These are phyloP conservation scores for Erucastrum elatum DNA, from an alignment of 345 rosid species.

Conservation along the genomic window DNA sequence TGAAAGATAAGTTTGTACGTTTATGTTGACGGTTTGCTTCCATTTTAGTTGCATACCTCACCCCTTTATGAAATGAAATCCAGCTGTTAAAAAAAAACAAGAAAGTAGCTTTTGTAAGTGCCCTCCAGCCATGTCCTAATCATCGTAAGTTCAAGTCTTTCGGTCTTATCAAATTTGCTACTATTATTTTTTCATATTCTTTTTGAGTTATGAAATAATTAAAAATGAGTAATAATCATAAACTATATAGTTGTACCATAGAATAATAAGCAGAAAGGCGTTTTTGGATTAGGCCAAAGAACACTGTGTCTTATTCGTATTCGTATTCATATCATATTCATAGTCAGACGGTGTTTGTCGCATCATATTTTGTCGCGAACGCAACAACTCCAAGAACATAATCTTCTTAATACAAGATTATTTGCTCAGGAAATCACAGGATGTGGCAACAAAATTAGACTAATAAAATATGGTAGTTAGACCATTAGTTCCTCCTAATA, in stretches of 20 bases:
- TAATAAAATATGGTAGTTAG: neutral
- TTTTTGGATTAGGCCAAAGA: constrained; percentile 11
- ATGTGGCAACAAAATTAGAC: neutral
- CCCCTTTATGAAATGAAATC: too few relatives aligned
- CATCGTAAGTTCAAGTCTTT: constrained; percentile 17
- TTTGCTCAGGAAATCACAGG: neutral
- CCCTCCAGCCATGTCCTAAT: constrained; percentile 29
- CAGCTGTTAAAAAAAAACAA: constrained; percentile 3
- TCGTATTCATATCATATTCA: neutral
- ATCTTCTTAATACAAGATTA: neutral
- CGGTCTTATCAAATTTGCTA: constrained; percentile 12
- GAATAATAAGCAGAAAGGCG: neutral
- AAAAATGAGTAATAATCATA: neutral
- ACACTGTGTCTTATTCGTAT: neutral
- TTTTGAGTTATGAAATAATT: neutral
- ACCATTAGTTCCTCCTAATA: neutral
- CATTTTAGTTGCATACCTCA: too few relatives aligned
- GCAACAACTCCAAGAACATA: neutral
- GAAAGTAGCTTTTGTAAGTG: constrained; percentile 27
- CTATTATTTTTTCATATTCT: neutral
- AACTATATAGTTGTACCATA: neutral
- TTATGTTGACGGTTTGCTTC: too few relatives aligned
- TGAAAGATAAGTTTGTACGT: too few relatives aligned
- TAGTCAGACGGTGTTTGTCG: constrained; percentile 2
- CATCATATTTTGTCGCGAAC: constrained; percentile 5